Percentiles rank a stretch among this genome's conserved stretches.
Evolutionary conservation across 441 rosid species (phyloP).

Genomic region (Erodium trifolium): DNA sequence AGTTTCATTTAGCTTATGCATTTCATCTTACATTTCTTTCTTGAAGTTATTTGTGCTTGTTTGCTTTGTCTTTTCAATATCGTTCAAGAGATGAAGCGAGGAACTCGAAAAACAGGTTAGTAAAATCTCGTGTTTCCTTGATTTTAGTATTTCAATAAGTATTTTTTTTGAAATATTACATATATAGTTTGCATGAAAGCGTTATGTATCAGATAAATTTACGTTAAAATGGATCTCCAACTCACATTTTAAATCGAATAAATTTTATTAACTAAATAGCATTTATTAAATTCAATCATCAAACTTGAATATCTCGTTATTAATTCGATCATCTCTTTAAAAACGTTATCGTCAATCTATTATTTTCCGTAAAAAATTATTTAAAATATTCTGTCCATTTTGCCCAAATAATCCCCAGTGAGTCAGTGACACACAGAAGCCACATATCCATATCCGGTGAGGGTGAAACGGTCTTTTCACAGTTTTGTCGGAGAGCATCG

Average conservation of each 20-base stretch:
- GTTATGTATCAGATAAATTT: not conserved
- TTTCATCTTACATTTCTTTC: not conserved
- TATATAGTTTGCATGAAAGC: not conserved
- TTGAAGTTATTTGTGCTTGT: not conserved
- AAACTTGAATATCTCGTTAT: no score
- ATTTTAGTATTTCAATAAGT: no score
- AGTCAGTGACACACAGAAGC: no score
- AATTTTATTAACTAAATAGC: no score
- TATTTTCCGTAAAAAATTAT: no score
- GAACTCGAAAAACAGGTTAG: not conserved
- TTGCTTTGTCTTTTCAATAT: not conserved
- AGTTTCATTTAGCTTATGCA: no score
- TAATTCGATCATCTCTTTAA: no score
- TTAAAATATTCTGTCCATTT: no score
- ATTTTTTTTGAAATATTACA: no score
- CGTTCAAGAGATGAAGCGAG: not conserved
- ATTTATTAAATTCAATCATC: no score
- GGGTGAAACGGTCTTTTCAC: not conserved
- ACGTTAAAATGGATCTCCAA: not conserved
- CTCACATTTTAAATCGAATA: not conserved
- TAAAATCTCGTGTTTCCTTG: not conserved
- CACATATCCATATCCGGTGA: not conserved
- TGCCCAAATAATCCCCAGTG: not conserved
- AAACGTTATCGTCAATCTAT: no score
- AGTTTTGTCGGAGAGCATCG: not conserved